Evolutionary conservation across 2,329 filamentous ascomycete genomes (phyloP), one percentile per base, ranked within the genome.

Genomic region (Fusarium sp.): DNA sequence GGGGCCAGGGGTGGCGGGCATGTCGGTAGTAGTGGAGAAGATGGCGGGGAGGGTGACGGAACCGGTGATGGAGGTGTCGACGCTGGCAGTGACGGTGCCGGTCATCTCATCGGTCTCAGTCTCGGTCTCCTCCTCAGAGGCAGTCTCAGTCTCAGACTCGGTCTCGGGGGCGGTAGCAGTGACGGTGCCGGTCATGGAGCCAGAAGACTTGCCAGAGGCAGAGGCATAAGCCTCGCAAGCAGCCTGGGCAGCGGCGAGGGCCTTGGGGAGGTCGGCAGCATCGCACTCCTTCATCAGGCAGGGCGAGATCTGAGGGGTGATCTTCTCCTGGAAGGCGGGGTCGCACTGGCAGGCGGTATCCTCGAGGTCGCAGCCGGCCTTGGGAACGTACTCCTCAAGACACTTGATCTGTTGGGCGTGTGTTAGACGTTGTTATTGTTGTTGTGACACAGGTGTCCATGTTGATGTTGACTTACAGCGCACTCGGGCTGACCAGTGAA

Each of bases 291-390:
- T 71, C 67, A 79, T 66, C 56, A 84, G 66, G 76, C 83, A 85
- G 20, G 77, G 67, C 14, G 78, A 64, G 64, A 82, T 79, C 52
- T 79, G 66, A 38, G 75, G 64, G 24, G 72, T 63, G 37, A 84
- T 79, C 69, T 78, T 74, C 42, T 66, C 66, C 76, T 83, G 81
- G 64, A 78, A 82, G 2, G 67, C 69, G 18, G 79, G n/a, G 29
- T 79, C 73, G 78, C 85, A 87, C 74, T 81, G 80, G 79, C 85
- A 87, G 60, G 74, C 77, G 11, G 80, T 77, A 69, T 86, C 83
- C 59, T 69, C 71, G 73, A 82, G 69, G 5, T 69, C 40, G 76
- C 85, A 86, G 76, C 82, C 83, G 54, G 80, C 78, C 68, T 80
- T 68, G 62, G 77, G 69, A 70, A 87, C 78, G 69, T 79, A 79